Base-by-base conservation (phyloP, 495 filamentous ascomycete species). In the Massariosphaeria phaeospora region DNA sequence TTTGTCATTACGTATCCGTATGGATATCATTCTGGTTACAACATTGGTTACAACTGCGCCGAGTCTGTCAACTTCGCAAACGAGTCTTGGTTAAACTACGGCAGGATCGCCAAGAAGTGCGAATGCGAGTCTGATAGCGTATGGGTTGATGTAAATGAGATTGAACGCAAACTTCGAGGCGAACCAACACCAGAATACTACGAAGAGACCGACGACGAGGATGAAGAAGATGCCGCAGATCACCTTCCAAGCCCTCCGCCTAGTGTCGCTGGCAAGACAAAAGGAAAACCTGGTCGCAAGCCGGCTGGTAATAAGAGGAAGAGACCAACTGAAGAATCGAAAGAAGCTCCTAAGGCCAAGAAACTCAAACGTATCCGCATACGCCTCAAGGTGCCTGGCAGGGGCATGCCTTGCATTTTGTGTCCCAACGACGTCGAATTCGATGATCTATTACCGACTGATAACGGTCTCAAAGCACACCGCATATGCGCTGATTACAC, bases 1-100 rank as follows among this genome's bases (percentile, higher is more conserved):
- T 99, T 99, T 61, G 89, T 99, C 51, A 95, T 99, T 53, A 99
- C 93, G 0, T 99, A 93, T 66, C 93, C 93, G 0, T 97, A 96
- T 57, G 93, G 93, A 21, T 99, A 99, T 69, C 93, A 99, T 65
- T 99, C 93, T 8, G 93, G 93, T 9, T 99, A 91, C 69, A 99
- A 99, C 59, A 72, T 99, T 29, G 93, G 94, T 11, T 99, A 99
- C 70, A 99, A 99, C 68, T 99, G 93, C 69, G 93, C 93, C 27
- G 93, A 99, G 67, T 95, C 93, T 1, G 93, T 99, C 69, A 99
- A 99, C 69, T 99, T 99, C 69, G 93, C 91, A 15, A 83, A 91
- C 10, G 89, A 96, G 57, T 81, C 85, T 34, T 99, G 93, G 93
- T 70, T 99, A 29, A 80, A 93, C 20, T 95, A 90, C 75, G 93